Evolutionary conservation across 495 filamentous ascomycete genomes (phyloP), one percentile per base, ranked within the genome.

Genomic region (Talaromyces borbonicus): DNA sequence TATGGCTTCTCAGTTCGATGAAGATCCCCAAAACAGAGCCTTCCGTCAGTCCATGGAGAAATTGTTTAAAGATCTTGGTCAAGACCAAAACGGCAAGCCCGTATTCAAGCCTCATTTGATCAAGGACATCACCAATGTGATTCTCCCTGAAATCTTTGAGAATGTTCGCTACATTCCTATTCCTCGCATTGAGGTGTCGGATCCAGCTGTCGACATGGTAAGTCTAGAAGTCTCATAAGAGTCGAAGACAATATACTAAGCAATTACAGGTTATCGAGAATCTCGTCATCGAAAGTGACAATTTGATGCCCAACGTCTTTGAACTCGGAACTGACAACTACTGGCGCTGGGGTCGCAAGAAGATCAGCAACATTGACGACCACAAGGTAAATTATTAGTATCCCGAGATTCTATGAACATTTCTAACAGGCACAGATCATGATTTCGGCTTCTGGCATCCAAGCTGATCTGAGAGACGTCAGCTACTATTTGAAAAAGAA

Each of bases 401-500:
- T 19, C 16, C 15, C 15, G 14, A 35, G 6, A 35, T 27, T n/a
- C n/a, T 14, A 25, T 5, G 14, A 35, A 35, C 14, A 5, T 8
- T 14, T 5, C 31, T 15, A 14, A 35, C 31, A 4, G 12, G 9
- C 33, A 31, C 14, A 50, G 61, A 62, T 73, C 51, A 73, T 90
- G 72, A 71, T 97, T 35, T 83, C 84, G 29, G 84, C 85, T 4
- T 92, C 87, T 41, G 89, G 90, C 15, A 77, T 97, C 42, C 92
- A 98, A 68, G 54, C 58, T 15, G 67, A 69, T 42, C 53, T 72
- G 2, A 57, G 61, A 58, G 92, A 97, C 62, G 85, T 98, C 42
- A 84, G 82, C 69, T 98, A 93, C 72, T 90, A 95, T 62, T 75
- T 98, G 70, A 89, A 93, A 66, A 84, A 82, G 67, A 98, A 98